Evolutionary conservation across 106 monocot genomes (phyloP), one percentile per base, ranked within the genome.

Genomic region (Hemerocallis citrina): DNA sequence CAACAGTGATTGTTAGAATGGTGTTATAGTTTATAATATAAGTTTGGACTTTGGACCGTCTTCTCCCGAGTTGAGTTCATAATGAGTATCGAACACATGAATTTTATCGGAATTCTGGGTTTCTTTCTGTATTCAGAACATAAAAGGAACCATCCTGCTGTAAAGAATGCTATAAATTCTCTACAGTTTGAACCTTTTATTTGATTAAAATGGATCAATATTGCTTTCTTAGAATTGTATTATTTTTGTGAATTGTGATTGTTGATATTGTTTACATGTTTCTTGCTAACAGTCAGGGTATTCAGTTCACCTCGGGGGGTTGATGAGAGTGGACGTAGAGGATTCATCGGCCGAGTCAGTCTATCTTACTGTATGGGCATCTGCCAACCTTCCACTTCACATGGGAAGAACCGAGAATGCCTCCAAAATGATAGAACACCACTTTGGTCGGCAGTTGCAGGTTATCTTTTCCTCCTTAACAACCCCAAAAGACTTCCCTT

Each of bases 341-440:
- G 81, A 96, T 69, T 55, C 68, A 64, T 74, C 77, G 14, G 76
- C 72, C 13, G 79, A 75, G 2, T 72, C 87, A 7, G 70, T 84
- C 21, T 96, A 96, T 49, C 28, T 96, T 49, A 96, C 96, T 22
- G 81, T 96, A 28, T 96, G 90, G 90, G 96, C 96, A 54, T 96
- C 96, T 32, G 57, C 81, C 23, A 79, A 87, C 52, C 83, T 96
- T 41, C 91, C 96, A 33, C 87, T 96, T 30, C 96, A 96, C 74
- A 91, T 96, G 96, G 96, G 96, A 29, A 90, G 81, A 74, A 79
- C 72, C 21, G 86, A 87, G 36, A 81, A 87, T 28, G 72, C 87
- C 15, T 74, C 76, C 41, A 43, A 62, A 34, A 74, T 96, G 77
- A 68, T 77, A 9, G 76, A 82, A 73, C 68, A 81, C 34, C 96